A percentile compares a stretch with the other conserved stretches of the same genome.
phyloP scores from a whole-genome alignment of 331 rosid species.

The Pyrus hybrid region DNA sequence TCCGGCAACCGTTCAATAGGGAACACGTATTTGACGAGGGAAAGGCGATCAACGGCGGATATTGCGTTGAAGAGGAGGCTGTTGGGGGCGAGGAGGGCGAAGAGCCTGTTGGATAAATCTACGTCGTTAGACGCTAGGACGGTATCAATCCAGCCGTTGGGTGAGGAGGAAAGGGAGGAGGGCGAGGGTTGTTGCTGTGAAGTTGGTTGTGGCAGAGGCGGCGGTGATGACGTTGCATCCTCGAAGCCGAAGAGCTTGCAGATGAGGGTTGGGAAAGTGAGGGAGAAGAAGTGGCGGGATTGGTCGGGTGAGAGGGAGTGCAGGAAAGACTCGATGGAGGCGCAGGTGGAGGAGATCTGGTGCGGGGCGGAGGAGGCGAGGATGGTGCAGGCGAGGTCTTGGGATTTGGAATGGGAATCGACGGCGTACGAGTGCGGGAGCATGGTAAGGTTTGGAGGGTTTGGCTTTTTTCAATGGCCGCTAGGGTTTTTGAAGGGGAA shows the following conservation, averaged over 20 bases:
- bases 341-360: conserved; percentile 57
- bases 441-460: conserved; percentile 31
- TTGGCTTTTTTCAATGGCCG: background rate
- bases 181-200: background rate
- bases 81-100: conserved; percentile 58
- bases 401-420: conserved; percentile 60
- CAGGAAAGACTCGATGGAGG: conserved; percentile 62
- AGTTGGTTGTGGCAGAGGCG: background rate
- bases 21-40: conserved; percentile 72
- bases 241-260: conserved; percentile 79
- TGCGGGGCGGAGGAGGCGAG: conserved; percentile 34
- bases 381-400: conserved; percentile 58
- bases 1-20: conserved; percentile 75
- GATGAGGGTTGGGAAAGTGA: conserved; percentile 77
- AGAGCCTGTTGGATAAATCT: conserved; percentile 33
- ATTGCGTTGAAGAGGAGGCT: conserved; percentile 49
- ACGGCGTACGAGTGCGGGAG: conserved; percentile 64
- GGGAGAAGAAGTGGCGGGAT: conserved; percentile 87
- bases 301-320: conserved; percentile 73
- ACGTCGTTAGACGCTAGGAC: conserved; percentile 41
- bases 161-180: background rate
- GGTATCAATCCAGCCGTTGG: conserved; percentile 52
- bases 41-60: conserved; percentile 57
- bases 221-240: conserved; percentile 16
- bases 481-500: conserved; percentile 15